A percentile compares a stretch with the other conserved stretches of the same genome.
Evolutionary conservation across 805 yeast species (phyloP).

Genomic region (Saturnispora hagleri): DNA sequence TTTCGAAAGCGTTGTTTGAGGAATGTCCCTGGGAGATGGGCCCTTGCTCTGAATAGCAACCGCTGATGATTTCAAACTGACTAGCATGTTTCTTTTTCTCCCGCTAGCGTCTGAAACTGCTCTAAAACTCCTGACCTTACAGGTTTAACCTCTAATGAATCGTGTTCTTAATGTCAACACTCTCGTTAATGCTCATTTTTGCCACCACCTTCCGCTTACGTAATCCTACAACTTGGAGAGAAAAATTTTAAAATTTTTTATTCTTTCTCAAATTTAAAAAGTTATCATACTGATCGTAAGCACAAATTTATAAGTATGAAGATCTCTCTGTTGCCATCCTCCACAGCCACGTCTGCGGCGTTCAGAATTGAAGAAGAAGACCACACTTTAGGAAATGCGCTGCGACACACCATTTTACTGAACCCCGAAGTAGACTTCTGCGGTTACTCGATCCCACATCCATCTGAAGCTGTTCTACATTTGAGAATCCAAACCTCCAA

Average conservation of each 20-base stretch:
- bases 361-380: slow-evolving; percentile 91
- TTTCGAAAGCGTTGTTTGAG: slow-evolving; percentile 60
- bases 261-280: no score
- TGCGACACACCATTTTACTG: slow-evolving; percentile 91
- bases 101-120: background rate
- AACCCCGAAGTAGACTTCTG: slow-evolving; percentile 97
- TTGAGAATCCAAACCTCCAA: slow-evolving; percentile 92
- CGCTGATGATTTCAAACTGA: slow-evolving; percentile 28
- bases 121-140: background rate
- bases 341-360: slow-evolving; percentile 89
- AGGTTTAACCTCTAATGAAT: background rate
- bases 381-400: slow-evolving; percentile 91
- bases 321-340: slow-evolving; percentile 68
- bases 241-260: background rate
- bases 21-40: slow-evolving; percentile 80
- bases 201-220: background rate
- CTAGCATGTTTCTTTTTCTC: slow-evolving; percentile 8
- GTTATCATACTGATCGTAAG: background rate
- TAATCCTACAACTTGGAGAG: background rate
- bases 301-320: background rate
- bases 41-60: slow-evolving; percentile 40
- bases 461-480: slow-evolving; percentile 84
- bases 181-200: background rate
- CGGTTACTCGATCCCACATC: slow-evolving; percentile 98
- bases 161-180: background rate